Evolutionary conservation across 192 early-diverging fungal genomes (phyloP), one percentile per base, ranked within the genome.

Genomic region (Rhizoclosmatium sp.): DNA sequence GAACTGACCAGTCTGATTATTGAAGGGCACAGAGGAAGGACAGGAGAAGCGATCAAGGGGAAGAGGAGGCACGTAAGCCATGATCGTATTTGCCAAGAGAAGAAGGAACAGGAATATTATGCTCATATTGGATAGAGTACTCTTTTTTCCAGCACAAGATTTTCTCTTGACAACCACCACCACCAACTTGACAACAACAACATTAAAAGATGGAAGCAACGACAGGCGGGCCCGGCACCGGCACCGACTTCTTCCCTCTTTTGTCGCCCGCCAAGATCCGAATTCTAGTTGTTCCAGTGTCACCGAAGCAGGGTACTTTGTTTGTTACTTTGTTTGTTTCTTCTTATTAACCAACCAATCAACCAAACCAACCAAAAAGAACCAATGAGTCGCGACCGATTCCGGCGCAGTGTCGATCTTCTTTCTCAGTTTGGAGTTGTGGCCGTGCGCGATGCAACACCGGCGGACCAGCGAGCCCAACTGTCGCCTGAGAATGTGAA

Each of bases 221-320:
- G 48, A 68, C 48, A 58, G 40, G 31, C 31, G 31, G 31, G 31
- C 31, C 31, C 31, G 31, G 31, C 31, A 31, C 31, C 31, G 12
- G 67, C 12, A 2, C 74, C 3, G 45, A 21, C 9, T 9, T n/a
- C 7, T 80, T 80, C 47, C 78, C 78, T 7, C 71, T 86, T 19
- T 67, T 86, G 31, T 14, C 41, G 16, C 85, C 84, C 44, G 83
- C 85, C 39, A 84, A 87, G 48, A 88, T 93, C 49, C 88, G 90
- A 44, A 85, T 95, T 9, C 71, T 95, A 23, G 80, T 95, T 19
- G 92, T 94, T 4, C 94, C 94, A 48, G 89, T 95, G 10, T 40
- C 67, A 10, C 19, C 45, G 12, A 16, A 23, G 40, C 40, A 69
- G 9, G 19, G 67, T 44, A 16, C 69, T 14, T 56, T 4, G 21